These are phyloP conservation scores for Balakata baccata DNA, from an alignment of 345 rosid genomes.

Conservation along the genomic window DNA sequence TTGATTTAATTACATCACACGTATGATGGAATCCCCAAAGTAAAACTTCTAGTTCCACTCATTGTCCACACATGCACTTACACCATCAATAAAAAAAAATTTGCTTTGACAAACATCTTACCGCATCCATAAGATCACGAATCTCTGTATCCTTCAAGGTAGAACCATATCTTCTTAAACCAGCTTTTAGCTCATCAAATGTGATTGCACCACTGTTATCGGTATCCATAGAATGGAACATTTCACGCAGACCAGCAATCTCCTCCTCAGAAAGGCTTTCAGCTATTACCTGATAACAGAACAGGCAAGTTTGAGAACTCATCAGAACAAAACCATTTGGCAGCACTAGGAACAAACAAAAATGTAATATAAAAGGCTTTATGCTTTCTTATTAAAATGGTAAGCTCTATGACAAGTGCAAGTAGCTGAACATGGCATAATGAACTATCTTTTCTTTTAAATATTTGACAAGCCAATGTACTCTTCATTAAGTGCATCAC, in stretches of 20 bases:
- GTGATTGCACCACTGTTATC: conserved; percentile 97
- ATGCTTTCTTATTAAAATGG: too few species aligned
- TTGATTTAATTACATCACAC: not conserved
- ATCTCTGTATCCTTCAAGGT: conserved; percentile 95
- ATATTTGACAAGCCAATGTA: not conserved
- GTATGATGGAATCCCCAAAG: not conserved
- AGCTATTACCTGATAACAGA: conserved; percentile 78
- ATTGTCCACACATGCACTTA: not conserved
- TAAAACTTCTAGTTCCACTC: not conserved
- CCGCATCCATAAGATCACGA: conserved; percentile 96
- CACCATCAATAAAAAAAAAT: not conserved
- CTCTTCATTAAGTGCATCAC: too few species aligned
- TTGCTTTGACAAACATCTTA: conserved; percentile 32
- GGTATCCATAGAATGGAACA: conserved; percentile 93
- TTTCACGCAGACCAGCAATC: conserved; percentile 93
- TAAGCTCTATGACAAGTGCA: too few species aligned
- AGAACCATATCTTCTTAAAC: conserved; percentile 91
- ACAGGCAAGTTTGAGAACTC: conserved; percentile 10
- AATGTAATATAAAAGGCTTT: not conserved
- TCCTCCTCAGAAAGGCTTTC: conserved; percentile 98
- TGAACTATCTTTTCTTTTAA: too few species aligned
- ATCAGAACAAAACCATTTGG: conserved; percentile 1
- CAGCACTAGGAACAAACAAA: not conserved
- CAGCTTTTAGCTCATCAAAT: conserved; percentile 95
- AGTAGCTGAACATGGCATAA: not conserved